Base-by-base conservation (phyloP, 1,284 basidiomycete species). In the Cutaneotrichosporon cutaneum region DNA sequence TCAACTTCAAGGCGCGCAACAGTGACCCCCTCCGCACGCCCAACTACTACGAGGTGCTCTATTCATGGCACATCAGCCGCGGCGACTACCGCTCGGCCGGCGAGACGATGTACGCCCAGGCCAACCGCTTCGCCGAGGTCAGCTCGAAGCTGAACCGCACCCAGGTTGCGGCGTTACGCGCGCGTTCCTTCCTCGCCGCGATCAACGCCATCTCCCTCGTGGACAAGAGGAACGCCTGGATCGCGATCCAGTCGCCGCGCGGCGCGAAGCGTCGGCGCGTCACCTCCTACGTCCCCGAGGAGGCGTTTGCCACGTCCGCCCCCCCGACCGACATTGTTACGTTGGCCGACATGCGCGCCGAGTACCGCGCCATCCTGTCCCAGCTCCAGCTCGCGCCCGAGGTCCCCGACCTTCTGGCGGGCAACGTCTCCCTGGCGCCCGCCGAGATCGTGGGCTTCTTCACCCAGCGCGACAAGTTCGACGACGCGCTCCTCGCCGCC, bases 1-100 rank as follows among this genome's bases (percentile, higher is more conserved):
- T 99, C 53, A 86, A 89, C 45, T 98, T 96, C 83, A 96, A 97
- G 79, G 92, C 93, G 11, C 86, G 94, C 64, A 96, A 98, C 77
- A 90, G 89, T 22, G 91, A 98, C 80, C 93, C 95, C 51, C 85
- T 91, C 56, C 82, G 88, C 47, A 84, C 83, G 48, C 94, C 94
- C 0, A 89, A 89, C 74, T 99, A 97, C 82, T 90, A 93, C 55
- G 85, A 87, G 69, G 90, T 99, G 61, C 81, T 99, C n/a, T 97
- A 98, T 81, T 89, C 92, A 54, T 99, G 94, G 90, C 89, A 92
- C 77, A 86, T 89, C 66, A 84, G 85, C 57, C 83, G 90, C 76
- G 90, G 90, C 35, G 92, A 96, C 75, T 93, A 93, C 80, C 85
- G 90, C 56, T 91, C 86, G 72, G 93, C 93, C 58, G 90, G 90